A percentile compares a stretch with the other conserved stretches of the same genome.
phyloP scores from a whole-genome alignment of 73 alveolate species.

The Paramecium primaurelia region DNA sequence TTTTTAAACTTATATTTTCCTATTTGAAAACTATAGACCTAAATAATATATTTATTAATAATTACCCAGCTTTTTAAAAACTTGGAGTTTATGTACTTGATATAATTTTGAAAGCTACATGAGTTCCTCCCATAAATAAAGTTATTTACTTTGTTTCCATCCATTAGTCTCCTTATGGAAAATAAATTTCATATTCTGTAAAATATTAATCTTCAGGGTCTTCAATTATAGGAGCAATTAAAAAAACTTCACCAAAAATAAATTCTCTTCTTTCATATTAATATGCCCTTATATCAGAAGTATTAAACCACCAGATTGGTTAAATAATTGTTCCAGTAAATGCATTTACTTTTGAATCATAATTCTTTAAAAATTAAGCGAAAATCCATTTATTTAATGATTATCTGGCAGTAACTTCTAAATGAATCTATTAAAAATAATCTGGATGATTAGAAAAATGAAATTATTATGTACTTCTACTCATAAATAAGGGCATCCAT shows the following conservation, averaged over 20 bases:
- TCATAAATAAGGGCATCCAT: slow-evolving; percentile 12
- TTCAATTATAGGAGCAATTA: background rate
- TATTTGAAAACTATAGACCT: background rate
- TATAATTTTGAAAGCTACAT: background rate
- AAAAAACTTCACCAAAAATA: background rate
- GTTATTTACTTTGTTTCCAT: background rate
- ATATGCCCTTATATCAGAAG: background rate
- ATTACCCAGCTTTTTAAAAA: slow-evolving; percentile 20
- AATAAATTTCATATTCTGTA: background rate
- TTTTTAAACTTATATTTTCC: background rate
- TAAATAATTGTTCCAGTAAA: background rate
- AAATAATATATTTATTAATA: background rate
- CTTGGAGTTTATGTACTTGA: background rate
- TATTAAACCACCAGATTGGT: slow-evolving; percentile 42
- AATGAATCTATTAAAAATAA: background rate
- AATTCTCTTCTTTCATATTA: background rate
- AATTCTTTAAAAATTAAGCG: background rate
- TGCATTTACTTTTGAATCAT: background rate
- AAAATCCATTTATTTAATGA: slow-evolving; percentile 16
- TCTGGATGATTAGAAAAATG: background rate
- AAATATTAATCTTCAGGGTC: background rate
- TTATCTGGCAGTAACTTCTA: background rate
- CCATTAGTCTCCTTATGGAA: background rate
- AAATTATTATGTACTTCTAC: background rate
- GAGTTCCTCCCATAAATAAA: background rate